phyloP scores from a whole-genome alignment of 2,329 filamentous ascomycete species.

The Paecilomyces formosus region DNA sequence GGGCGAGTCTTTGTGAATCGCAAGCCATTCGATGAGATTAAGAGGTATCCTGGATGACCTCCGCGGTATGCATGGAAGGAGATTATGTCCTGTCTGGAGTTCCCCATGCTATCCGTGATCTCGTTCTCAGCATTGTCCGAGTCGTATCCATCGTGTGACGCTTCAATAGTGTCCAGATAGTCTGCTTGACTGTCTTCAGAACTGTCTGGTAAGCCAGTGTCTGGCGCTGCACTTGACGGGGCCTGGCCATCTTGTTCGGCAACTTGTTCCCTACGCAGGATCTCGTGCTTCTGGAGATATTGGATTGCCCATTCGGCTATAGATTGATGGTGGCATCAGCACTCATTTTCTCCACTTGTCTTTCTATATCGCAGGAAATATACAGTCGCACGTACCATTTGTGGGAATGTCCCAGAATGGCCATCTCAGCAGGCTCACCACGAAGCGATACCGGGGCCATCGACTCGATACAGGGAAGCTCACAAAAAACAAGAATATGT shows the following conservation, averaged over 20 bases:
- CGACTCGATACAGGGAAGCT: constrained; percentile 25
- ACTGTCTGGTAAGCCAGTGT: too few relatives aligned
- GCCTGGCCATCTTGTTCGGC: neutral
- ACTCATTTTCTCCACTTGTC: neutral
- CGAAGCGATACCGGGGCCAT: constrained; percentile 28
- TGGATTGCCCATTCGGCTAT: constrained; percentile 9
- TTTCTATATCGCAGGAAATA: neutral
- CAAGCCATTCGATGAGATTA: constrained; percentile 4
- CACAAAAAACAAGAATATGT: constrained; percentile 29
- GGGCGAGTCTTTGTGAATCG: constrained; percentile 4
- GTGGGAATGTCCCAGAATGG: constrained; percentile 33
- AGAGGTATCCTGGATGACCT: constrained; percentile 5
- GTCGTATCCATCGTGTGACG: neutral
- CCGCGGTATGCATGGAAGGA: neutral
- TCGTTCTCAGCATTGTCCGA: neutral
- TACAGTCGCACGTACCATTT: constrained; percentile 9
- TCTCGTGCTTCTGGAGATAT: constrained; percentile 7
- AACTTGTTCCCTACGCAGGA: constrained; percentile 4
- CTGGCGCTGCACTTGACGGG: neutral
- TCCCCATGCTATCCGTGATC: neutral
- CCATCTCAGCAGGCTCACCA: constrained; percentile 28
- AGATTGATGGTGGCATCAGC: too few relatives aligned
- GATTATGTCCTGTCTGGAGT: neutral
- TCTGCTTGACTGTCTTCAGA: neutral
- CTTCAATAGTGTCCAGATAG: constrained; percentile 4